Evolutionary conservation across 208 protist species (phyloP), one percentile per base, ranked within the genome.

Genomic region (Vickermania ingenoplastis): DNA sequence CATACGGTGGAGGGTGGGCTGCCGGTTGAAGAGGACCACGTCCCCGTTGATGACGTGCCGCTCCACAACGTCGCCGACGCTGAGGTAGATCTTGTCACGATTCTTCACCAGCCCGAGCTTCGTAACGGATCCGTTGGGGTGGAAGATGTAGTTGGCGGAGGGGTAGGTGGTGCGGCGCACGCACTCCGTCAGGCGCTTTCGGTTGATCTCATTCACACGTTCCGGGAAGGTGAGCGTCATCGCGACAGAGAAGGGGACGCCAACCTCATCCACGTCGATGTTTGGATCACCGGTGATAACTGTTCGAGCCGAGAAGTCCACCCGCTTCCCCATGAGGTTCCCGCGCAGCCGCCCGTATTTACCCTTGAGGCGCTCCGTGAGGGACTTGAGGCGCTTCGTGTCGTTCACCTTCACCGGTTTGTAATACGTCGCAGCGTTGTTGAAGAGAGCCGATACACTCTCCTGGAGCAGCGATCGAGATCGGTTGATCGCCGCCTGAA

Each of bases 1-100:
- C 98, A 99, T 99, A 59, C 99, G 99, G 81, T 99, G 99, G 26
- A 99, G 89, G 14, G 99, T 99, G 3, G 99, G 99, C 85, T 99
- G 99, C 23, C 99, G 90, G 75, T 99, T 99, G 82, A 99, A 99
- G 36, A 99, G 81, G 7, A 99, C 94, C 5, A 97, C 86, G 79
- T 99, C 99, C 49, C 97, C 98, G 70, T 99, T 96, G 26, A 95
- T 81, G 23, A 99, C 73, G 77, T 99, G 97, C 14, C 98, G 75
- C 76, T 99, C 97, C 3, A 99, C 98, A 21, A 92, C 78, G 63
- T 96, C 89, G 51, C 96, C 95, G 62, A 91, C 84, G 36, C 89
- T 83, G 0, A 99, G 73, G 52, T 79, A 79, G 23, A 98, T 68
- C 59, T 97, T 88, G n/a, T 60, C 77, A 41, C 77, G 70, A 30